Base-by-base conservation (phyloP, 306 rosid species). In the Cucurbita pepo region DNA sequence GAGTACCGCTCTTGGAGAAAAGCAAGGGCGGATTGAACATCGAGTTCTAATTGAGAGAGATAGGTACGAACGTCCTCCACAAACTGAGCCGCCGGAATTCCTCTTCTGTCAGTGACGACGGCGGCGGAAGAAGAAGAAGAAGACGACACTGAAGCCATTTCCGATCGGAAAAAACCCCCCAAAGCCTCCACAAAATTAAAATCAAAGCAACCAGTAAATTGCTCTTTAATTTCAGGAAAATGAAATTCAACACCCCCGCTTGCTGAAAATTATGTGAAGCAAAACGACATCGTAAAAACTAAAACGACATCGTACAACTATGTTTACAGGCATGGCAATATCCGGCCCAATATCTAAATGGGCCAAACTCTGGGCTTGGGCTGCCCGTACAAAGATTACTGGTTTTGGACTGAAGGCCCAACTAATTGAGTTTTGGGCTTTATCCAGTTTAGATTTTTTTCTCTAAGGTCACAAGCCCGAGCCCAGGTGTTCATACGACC, bases 71-170 rank as follows among this genome's bases (percentile, higher is more conserved):
- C 98, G 73, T 92, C 97, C 40, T 90, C 95, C 1, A 92, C 96
- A 75, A 92, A 90, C 80, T 86, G 97, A 65, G 97, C 92, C 25
- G 89, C 92, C n/a, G 96, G 95, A 67, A 92, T 92, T 78, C 97
- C 97, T 84, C 97, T 83, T 77, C 97, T 84, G 75, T 92, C 97
- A 12, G 88, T 81, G 2, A 78, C 76, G 44, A 11, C 60, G n/a
- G 82, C 60, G 64, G 51, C 84, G 4, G 85, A 75, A 3, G 85
- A 73, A 44, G 89, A 43, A 11, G 85, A 73, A 38, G 89, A 43
- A 9, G 90, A 80, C 4, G 89, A 79, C 2, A 83, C 66, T 54
- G 91, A 78, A 71, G 84, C 86, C 92, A 86, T 84, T 59, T 52
- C 63, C 69, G 69, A 61, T 61, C 38, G 69, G 74, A 54, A 60